A percentile compares a stretch with the other conserved stretches of the same genome.
Evolutionary conservation across 768 basidiomycete species (phyloP).

Genomic region (Lyophyllum shimeji): DNA sequence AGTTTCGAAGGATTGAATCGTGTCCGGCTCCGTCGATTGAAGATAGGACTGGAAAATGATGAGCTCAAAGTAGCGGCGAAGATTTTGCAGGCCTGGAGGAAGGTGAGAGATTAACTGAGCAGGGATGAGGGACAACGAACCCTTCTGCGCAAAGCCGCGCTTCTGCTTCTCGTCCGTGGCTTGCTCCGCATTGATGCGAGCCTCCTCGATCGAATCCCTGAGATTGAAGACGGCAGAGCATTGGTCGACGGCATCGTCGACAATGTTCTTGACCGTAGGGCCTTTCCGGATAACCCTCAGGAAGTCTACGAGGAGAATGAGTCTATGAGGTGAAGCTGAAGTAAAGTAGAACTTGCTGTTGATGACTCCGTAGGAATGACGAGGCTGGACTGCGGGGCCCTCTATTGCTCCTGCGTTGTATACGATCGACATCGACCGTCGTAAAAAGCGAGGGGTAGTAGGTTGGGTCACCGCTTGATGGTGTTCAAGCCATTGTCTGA

Average conservation of each 20-base stretch:
- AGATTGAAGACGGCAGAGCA: slow-evolving; percentile 84
- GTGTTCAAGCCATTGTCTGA: slow-evolving; percentile 76
- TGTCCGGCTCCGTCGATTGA: slow-evolving; percentile 79
- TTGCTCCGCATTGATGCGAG: slow-evolving; percentile 75
- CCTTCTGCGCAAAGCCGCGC: slow-evolving; percentile 67
- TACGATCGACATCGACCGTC: slow-evolving; percentile 44
- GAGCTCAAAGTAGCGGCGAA: slow-evolving; percentile 83
- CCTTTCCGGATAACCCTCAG: slow-evolving; percentile 88
- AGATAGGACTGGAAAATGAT: slow-evolving; percentile 91
- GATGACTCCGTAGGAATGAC: slow-evolving; percentile 82
- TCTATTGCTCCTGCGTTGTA: slow-evolving; percentile 37
- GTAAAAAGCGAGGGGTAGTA: slow-evolving; percentile 31
- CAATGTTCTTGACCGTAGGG: slow-evolving; percentile 77
- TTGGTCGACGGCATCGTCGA: slow-evolving; percentile 87
- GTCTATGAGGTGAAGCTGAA: background rate
- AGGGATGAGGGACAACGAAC: slow-evolving; percentile 32
- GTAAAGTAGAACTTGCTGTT: slow-evolving; percentile 60
- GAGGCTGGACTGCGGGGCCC: slow-evolving; percentile 26
- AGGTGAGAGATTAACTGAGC: slow-evolving; percentile 5
- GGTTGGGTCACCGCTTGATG: slow-evolving; percentile 35
- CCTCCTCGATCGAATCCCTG: slow-evolving; percentile 85
- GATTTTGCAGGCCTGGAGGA: slow-evolving; percentile 66
- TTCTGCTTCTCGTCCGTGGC: slow-evolving; percentile 71
- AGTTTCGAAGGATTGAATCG: slow-evolving; percentile 67
- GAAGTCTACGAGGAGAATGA: slow-evolving; percentile 51